Evolutionary conservation across 2,329 filamentous ascomycete species (phyloP).

Genomic region (Diplodia sapinea): DNA sequence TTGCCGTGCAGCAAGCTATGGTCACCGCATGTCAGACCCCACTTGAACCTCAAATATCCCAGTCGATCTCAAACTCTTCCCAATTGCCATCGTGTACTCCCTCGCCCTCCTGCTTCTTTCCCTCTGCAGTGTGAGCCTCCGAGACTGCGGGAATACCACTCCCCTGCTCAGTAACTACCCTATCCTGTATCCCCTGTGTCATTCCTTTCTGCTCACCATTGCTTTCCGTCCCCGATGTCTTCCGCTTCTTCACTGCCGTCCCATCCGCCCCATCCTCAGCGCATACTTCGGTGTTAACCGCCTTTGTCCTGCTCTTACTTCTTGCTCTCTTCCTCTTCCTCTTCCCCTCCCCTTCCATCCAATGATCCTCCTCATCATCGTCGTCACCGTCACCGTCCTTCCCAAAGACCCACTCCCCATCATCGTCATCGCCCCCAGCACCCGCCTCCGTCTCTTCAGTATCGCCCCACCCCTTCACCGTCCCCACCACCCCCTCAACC

Average conservation of each 20-base stretch:
- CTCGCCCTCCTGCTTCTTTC: background rate
- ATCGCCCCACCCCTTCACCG: background rate
- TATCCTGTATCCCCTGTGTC: background rate
- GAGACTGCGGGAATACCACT: background rate
- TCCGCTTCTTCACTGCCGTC: background rate
- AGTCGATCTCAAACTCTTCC: conserved; percentile 21
- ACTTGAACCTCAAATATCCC: background rate
- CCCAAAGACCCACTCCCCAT: background rate
- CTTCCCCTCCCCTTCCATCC: background rate
- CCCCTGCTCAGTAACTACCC: background rate
- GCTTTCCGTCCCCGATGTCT: background rate
- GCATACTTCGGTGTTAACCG: no score
- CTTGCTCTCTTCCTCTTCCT: background rate
- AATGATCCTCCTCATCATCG: background rate
- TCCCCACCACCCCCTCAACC: background rate
- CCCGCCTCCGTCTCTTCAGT: background rate
- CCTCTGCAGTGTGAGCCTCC: background rate
- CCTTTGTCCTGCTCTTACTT: background rate
- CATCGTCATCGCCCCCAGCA: background rate
- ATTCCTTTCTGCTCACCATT: background rate
- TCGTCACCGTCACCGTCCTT: background rate
- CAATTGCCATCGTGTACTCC: background rate
- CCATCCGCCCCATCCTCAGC: background rate
- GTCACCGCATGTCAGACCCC: background rate
- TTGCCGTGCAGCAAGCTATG: background rate